Evolutionary conservation across 805 yeast species (phyloP).

Genomic region (Nakazawaea pomicola): DNA sequence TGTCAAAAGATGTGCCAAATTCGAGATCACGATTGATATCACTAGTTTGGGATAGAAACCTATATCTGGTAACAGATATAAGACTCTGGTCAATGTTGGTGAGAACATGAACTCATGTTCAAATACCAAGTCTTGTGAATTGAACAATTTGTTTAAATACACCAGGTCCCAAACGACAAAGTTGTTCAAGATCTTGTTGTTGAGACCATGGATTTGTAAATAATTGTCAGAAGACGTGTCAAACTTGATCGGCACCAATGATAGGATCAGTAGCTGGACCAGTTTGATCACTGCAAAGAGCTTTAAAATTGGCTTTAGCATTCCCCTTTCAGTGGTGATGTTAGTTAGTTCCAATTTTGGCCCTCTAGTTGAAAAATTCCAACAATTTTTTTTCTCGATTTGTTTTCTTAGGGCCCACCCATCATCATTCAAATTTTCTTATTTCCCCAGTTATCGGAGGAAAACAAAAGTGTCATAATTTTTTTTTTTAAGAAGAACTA

Average conservation of each 20-base stretch:
- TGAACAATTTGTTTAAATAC: constrained; percentile 58
- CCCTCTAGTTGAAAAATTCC: no score
- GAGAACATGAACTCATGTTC: constrained; percentile 93
- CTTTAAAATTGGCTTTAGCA: constrained; percentile 12
- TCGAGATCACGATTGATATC: constrained; percentile 44
- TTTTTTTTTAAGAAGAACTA: no score
- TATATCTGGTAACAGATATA: constrained; percentile 21
- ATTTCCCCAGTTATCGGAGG: no score
- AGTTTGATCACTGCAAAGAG: constrained; percentile 29
- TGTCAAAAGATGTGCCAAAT: constrained; percentile 46
- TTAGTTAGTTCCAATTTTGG: no score
- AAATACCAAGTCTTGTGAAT: constrained; percentile 32
- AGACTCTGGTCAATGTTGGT: constrained; percentile 63
- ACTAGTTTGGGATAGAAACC: constrained; percentile 38
- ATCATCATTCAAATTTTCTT: neutral
- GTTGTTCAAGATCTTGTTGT: constrained; percentile 35
- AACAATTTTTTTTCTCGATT: neutral
- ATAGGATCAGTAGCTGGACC: constrained; percentile 33
- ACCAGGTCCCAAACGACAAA: constrained; percentile 84
- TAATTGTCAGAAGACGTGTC: constrained; percentile 38
- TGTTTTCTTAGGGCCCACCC: no score
- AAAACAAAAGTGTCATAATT: no score
- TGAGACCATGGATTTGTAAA: constrained; percentile 6
- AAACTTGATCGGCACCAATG: constrained; percentile 38
- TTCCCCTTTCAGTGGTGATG: no score